These are phyloP conservation scores for Phytopythium oedochilum DNA, from an alignment of 352 stramenopile genomes.

Conservation along the genomic window DNA sequence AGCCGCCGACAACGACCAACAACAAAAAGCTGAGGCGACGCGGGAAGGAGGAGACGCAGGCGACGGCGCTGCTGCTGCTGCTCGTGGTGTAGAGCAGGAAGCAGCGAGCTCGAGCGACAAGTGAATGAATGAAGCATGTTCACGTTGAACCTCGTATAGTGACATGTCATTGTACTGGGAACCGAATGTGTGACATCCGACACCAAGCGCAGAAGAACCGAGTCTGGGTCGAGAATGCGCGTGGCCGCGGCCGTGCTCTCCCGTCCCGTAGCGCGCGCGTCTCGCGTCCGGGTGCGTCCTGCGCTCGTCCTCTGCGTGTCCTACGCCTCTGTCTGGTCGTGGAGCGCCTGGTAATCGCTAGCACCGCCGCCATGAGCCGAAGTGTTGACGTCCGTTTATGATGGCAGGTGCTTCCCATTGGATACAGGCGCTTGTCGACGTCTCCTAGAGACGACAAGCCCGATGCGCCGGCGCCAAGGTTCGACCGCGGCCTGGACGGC, in stretches of 20 bases:
- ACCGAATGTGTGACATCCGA: background rate
- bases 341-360: background rate
- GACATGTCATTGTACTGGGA: background rate
- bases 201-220: background rate
- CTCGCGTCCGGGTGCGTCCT: background rate
- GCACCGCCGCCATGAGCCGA: too few relatives aligned
- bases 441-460: background rate
- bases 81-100: background rate
- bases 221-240: background rate
- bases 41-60: too few relatives aligned
- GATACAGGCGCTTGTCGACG: constrained; percentile 4
- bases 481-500: constrained; percentile 16
- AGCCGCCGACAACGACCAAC: background rate
- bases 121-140: background rate
- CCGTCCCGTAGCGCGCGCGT: background rate
- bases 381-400: background rate
- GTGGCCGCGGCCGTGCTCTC: background rate
- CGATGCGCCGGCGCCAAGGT: background rate
- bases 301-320: background rate
- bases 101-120: background rate
- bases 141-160: background rate
- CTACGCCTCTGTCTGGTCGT: background rate
- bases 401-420: background rate
- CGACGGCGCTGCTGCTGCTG: too few relatives aligned
- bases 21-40: background rate